Evolutionary conservation across 176 grass and related monocot genomes (phyloP), one percentile per base, ranked within the genome.

Genomic region (Oryza glaberrima): DNA sequence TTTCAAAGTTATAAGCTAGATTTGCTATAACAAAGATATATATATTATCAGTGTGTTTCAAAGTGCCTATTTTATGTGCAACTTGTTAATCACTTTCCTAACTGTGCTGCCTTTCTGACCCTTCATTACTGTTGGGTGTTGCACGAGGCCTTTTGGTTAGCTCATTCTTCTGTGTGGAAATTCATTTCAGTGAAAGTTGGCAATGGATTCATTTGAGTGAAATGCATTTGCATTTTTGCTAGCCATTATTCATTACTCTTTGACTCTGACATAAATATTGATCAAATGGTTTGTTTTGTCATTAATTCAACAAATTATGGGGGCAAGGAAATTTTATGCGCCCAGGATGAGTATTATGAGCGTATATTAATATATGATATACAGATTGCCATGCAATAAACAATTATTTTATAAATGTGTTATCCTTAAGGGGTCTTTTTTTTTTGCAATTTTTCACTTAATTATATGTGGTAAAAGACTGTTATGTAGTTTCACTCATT

Each of bases 31-130:
- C 6, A 47, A 73, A 63, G 12, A 13, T 38, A 63, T 82, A 48
- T 48, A 82, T 72, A 60, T 61, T 63, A 32, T 30, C 22, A 44
- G 12, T 73, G 22, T 35, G 28, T 28, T 63, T 63, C 20, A n/a
- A 28, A 73, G 70, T 73, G 17, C 69, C 23, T 64, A 28, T 72
- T 68, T 52, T 81, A 71, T 71, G 54, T 89, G 58, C 41, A 84
- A 11, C 4, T 58, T 54, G 36, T 48, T 60, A 71, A 81, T 3
- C 67, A 63, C n/a, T 63, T 63, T 23, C n/a, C 8, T 63, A 63
- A 63, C n/a, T 11, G 58, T 61, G 8, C 23, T 63, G 58, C 58
- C 58, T 63, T 63, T 11, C 58, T 63, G n/a, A 63, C 58, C 19
- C 9, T 63, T 9, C 6, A n/a, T 61, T 61, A 61, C 20, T 61